phyloP scores from a whole-genome alignment of 108 stramenopile genomes.

The Fistulifera solaris region DNA sequence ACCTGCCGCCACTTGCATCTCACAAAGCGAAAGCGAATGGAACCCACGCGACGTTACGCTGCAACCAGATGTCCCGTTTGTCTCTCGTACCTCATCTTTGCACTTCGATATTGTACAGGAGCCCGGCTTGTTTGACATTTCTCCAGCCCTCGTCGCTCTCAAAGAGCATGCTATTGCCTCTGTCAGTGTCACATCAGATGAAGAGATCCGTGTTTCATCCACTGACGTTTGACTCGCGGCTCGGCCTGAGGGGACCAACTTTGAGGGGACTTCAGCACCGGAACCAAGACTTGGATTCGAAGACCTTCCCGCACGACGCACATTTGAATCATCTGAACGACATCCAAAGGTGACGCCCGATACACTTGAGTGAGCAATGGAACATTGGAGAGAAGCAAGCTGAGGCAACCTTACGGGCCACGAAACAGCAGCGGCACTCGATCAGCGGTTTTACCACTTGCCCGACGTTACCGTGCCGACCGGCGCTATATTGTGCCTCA shows the following conservation, averaged over 20 bases:
- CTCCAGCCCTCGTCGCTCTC: too few species aligned
- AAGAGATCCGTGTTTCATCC: too few species aligned
- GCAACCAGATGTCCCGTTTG: too few species aligned
- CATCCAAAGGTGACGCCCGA: neutral
- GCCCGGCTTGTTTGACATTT: too few species aligned
- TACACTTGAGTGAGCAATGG: constrained; percentile 1
- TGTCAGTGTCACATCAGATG: too few species aligned
- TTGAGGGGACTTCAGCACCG: too few species aligned
- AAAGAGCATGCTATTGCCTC: too few species aligned
- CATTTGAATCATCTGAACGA: neutral
- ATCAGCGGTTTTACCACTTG: constrained; percentile 14
- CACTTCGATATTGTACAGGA: too few species aligned
- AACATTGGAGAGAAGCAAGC: constrained; percentile 13
- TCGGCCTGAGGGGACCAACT: too few species aligned
- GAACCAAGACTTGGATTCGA: too few species aligned
- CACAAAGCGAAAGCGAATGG: neutral
- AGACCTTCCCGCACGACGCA: neutral
- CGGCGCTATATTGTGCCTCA: neutral
- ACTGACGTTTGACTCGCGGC: too few species aligned
- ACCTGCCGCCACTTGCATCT: neutral
- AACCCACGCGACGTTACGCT: neutral
- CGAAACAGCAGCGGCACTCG: constrained; percentile 14
- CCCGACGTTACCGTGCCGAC: constrained; percentile 17
- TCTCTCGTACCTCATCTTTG: too few species aligned
- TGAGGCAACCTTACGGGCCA: constrained; percentile 6